Conservation (phyloP, 345 rosid genomes). For the Linum trigynum region DNA sequence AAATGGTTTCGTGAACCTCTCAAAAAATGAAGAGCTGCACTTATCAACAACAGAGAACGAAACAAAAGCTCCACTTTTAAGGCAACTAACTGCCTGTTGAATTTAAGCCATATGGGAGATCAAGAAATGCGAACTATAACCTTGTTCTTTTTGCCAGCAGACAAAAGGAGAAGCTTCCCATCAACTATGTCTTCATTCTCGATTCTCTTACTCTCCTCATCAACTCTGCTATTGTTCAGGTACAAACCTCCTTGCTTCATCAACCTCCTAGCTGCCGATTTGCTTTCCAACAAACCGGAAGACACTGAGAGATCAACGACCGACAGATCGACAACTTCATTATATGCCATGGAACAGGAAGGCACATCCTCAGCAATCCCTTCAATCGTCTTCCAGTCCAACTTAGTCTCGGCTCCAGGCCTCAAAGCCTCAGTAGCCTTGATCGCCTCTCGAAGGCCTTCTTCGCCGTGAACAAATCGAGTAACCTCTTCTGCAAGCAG, state of each 20-base stretch:
- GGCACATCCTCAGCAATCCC: slow-evolving; percentile 85
- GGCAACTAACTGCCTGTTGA: background rate
- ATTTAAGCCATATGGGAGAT: slow-evolving; percentile 2
- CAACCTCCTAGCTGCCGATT: slow-evolving; percentile 70
- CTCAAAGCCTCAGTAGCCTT: slow-evolving; percentile 84
- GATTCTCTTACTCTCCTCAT: slow-evolving; percentile 56
- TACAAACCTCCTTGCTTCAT: slow-evolving; percentile 94
- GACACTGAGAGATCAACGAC: slow-evolving; percentile 66
- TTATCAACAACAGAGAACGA: background rate
- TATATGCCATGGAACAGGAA: slow-evolving; percentile 53
- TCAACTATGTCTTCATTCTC: slow-evolving; percentile 69
- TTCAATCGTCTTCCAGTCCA: slow-evolving; percentile 86
- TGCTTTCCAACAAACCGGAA: slow-evolving; percentile 74
- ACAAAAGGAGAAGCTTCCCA: slow-evolving; percentile 79
- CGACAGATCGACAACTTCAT: slow-evolving; percentile 42
- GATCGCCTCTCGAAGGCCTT: slow-evolving; percentile 78
- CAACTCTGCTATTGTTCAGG: slow-evolving; percentile 81
- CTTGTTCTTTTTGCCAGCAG: slow-evolving; percentile 95
- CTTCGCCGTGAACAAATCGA: slow-evolving; percentile 81
- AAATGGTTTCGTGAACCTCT: background rate
- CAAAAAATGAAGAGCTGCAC: no score
- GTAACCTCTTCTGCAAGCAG: slow-evolving; percentile 92
- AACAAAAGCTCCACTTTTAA: background rate
- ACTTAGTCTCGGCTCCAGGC: slow-evolving; percentile 82
- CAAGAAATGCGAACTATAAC: slow-evolving; percentile 68